Conservation (phyloP, 768 basidiomycete genomes). For the Multifurca ochricompacta region DNA sequence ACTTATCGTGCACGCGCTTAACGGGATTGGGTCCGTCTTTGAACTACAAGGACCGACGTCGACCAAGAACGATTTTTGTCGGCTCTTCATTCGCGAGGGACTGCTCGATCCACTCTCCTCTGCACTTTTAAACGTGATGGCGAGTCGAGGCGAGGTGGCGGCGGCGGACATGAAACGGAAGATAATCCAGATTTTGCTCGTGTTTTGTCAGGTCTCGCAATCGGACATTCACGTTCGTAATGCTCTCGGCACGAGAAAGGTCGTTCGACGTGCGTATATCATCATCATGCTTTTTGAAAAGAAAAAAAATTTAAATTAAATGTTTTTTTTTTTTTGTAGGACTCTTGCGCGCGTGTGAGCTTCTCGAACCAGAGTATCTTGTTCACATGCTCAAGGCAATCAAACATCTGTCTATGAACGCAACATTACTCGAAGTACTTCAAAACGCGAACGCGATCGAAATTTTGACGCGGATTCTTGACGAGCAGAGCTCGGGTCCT, state of each 20-base stretch:
- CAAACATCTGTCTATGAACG: constrained; percentile 93
- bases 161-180: constrained; percentile 76
- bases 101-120: constrained; percentile 87
- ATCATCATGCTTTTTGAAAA: too few relatives aligned
- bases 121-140: constrained; percentile 84
- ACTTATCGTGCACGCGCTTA: constrained; percentile 86
- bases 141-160: constrained; percentile 52
- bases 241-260: constrained; percentile 83
- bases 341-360: constrained; percentile 76
- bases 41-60: constrained; percentile 87
- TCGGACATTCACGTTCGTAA: constrained; percentile 90
- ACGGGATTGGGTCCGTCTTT: constrained; percentile 92
- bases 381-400: constrained; percentile 89
- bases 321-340: too few relatives aligned
- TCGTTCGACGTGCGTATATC: constrained; percentile 68
- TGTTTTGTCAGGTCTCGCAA: constrained; percentile 96
- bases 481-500: constrained; percentile 68
- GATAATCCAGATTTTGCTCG: constrained; percentile 79
- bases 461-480: constrained; percentile 77
- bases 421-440: constrained; percentile 81
- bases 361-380: constrained; percentile 81
- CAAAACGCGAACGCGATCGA: constrained; percentile 96
- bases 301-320: too few relatives aligned
- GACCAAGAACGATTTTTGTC: constrained; percentile 96
- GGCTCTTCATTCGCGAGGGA: constrained; percentile 97